phyloP scores from a whole-genome alignment of 805 yeast genomes.

The Metschnikowia borealis region DNA sequence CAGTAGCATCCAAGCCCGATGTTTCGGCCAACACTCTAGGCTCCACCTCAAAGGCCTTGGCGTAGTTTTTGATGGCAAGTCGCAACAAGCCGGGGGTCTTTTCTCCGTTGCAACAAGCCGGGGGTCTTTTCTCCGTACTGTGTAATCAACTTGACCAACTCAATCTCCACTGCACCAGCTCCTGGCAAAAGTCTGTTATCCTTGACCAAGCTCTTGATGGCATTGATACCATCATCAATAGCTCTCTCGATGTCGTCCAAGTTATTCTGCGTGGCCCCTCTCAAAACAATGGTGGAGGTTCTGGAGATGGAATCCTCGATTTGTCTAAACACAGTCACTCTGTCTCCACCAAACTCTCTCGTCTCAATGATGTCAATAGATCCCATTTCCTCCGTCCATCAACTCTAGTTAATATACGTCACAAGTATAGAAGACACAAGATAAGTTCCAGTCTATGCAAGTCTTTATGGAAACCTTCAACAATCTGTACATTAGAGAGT shows the following conservation, averaged over 20 bases:
- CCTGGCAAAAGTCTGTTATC: slow-evolving; percentile 83
- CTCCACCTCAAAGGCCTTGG: slow-evolving; percentile 89
- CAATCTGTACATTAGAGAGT: no score
- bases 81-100: slow-evolving; percentile 90
- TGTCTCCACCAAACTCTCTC: slow-evolving; percentile 93
- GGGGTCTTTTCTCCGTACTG: no score
- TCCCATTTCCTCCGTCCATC: slow-evolving; percentile 96
- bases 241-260: slow-evolving; percentile 96
- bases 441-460: no score
- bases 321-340: slow-evolving; percentile 92
- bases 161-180: slow-evolving; percentile 94
- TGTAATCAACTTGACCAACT: slow-evolving; percentile 73
- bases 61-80: slow-evolving; percentile 90
- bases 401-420: no score
- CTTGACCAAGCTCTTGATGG: slow-evolving; percentile 83
- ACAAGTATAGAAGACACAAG: no score
- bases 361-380: slow-evolving; percentile 82
- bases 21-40: slow-evolving; percentile 94
- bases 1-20: slow-evolving; percentile 86
- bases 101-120: no score
- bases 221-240: slow-evolving; percentile 93
- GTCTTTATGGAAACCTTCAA: no score
- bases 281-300: slow-evolving; percentile 87
- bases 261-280: slow-evolving; percentile 95
- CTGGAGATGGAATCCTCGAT: slow-evolving; percentile 53